Conservation (phyloP, 225 moss, liverwort and hornwort species). For the Anthoceros angustus region DNA sequence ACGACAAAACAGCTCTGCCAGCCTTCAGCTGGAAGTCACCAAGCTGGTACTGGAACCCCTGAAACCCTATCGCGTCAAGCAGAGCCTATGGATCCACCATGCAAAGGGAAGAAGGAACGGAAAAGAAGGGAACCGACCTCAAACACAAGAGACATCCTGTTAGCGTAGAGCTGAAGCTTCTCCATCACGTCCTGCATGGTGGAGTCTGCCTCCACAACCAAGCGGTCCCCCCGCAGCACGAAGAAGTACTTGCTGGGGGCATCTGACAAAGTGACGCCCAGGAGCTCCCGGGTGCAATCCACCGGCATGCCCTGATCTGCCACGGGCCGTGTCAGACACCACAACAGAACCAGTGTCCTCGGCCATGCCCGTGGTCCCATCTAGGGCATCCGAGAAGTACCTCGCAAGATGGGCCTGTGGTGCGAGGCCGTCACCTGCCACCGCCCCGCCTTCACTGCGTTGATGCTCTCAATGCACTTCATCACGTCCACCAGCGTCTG, state of each 20-base stretch:
- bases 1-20: slow-evolving; percentile 68
- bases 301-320: slow-evolving; percentile 32
- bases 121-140: slow-evolving; percentile 25
- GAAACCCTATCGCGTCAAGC: slow-evolving; percentile 2
- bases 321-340: not conserved
- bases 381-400: slow-evolving; percentile 11
- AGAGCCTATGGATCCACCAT: not conserved
- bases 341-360: not conserved
- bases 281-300: slow-evolving; percentile 70
- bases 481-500: slow-evolving; percentile 77
- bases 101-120: not conserved
- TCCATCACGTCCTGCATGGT: slow-evolving; percentile 65
- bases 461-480: slow-evolving; percentile 66
- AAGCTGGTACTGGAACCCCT: slow-evolving; percentile 86
- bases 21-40: slow-evolving; percentile 90
- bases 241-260: slow-evolving; percentile 60
- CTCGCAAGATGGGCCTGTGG: slow-evolving; percentile 75
- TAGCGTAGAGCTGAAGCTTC: slow-evolving; percentile 62
- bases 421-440: slow-evolving; percentile 82
- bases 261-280: slow-evolving; percentile 68
- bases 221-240: slow-evolving; percentile 62
- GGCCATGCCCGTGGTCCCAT: too few relatives aligned
- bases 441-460: slow-evolving; percentile 47
- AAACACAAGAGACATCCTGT: slow-evolving; percentile 70
- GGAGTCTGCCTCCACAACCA: slow-evolving; percentile 90